Evolutionary conservation across 352 stramenopile genomes (phyloP).

Genomic region (Globisporangium uncinulatum): DNA sequence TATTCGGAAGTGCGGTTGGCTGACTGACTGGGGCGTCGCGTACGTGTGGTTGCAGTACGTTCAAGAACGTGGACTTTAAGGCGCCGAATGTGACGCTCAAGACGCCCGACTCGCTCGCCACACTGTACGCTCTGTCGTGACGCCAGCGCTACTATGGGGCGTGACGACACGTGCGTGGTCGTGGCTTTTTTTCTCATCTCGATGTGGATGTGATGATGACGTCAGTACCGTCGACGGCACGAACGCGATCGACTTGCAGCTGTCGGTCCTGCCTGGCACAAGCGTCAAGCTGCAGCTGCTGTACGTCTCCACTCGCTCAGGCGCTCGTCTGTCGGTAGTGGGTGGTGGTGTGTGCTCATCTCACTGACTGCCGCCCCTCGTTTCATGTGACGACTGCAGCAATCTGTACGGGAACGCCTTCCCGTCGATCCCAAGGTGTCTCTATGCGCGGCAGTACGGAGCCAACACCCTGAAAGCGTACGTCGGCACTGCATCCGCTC

Average conservation of each 20-base stretch:
- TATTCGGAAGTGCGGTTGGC: not conserved
- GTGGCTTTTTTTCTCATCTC: too few relatives aligned
- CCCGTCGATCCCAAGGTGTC: conserved; percentile 15
- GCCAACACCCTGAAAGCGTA: conserved; percentile 16
- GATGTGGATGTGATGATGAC: too few relatives aligned
- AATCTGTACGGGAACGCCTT: conserved; percentile 19
- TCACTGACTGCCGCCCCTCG: not conserved
- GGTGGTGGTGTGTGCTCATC: not conserved
- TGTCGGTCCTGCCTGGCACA: conserved; percentile 8
- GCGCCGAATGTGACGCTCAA: conserved; percentile 8
- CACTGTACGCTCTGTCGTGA: conserved; percentile 18
- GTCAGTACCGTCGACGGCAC: conserved; percentile 15
- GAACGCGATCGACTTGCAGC: conserved; percentile 16
- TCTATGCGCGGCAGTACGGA: conserved; percentile 27
- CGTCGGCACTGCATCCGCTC: not conserved
- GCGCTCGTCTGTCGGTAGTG: not conserved
- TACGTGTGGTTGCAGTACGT: conserved; percentile 8
- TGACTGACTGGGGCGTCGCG: too few relatives aligned
- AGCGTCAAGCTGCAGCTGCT: conserved; percentile 4
- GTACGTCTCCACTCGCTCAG: conserved; percentile 3
- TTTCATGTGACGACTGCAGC: conserved; percentile 6
- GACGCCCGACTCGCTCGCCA: conserved; percentile 12
- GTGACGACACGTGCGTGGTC: not conserved
- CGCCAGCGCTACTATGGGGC: not conserved
- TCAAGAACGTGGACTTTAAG: conserved; percentile 23